Base-by-base conservation (phyloP, 352 stramenopile genomes). In the Pythium brassicae region DNA sequence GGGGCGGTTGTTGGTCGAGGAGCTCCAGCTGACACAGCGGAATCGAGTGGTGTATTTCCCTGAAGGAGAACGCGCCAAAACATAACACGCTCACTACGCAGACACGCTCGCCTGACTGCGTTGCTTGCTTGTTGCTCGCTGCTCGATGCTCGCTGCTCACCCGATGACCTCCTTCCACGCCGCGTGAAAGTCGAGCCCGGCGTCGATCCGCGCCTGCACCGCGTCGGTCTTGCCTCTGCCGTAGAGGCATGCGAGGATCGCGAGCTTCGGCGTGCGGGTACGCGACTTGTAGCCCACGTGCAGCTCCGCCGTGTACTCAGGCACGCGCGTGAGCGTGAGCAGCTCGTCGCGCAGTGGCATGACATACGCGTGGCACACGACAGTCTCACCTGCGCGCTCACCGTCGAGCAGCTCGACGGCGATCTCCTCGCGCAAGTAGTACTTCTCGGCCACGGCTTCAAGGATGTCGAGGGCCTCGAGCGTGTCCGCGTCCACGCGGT, bases 381-480 rank as follows among this genome's bases (percentile, higher is more conserved):
- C 56, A 4, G 55, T 72, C 49, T 84, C 37, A 27, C 76, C 72
- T 22, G 62, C 66, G 14, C 65, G 61, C 22, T 72, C 54, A 20
- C 71, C 73, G 32, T 78, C 71, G 47, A 81, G 63, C 52, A 84
- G 52, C 60, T 66, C 68, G 46, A 91, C 74, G 9, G 69, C 69
- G 40, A 90, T 79, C 53, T 76, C 59, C 43, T 91, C 79, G 22
- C 81, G 75, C 57, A 74, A 43, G 48, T 94, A 91, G 35, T 83
- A 89, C 15, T 72, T 69, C 39, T 83, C 70, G 27, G 76, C 75
- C 6, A 92, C 79, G 47, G 72, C 75, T 62, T 94, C 84, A 48
- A 94, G 71, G 22, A 92, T 74, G 32, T 94, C 84, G 29, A 92
- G 69, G 27, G 72, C 79, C 25, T 68, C 61, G 23, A 94, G 45